Evolutionary conservation across 768 basidiomycete species (phyloP).

Genomic region (Sarcodon aspratus): DNA sequence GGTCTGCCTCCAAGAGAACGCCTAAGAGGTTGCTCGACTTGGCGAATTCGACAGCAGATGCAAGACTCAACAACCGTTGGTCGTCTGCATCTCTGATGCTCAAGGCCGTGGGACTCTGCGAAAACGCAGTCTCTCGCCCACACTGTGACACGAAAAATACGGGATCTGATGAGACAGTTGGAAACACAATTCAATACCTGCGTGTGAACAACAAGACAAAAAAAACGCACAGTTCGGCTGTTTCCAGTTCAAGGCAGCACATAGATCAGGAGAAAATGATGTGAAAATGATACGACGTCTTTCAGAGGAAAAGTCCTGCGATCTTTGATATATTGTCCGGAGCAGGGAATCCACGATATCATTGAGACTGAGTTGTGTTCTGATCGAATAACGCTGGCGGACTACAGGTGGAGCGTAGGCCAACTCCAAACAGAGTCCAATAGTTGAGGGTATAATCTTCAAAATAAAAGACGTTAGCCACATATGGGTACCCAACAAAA

Average conservation of each 20-base stretch:
- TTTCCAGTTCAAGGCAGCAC: constrained; percentile 94
- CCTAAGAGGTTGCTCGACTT: constrained; percentile 89
- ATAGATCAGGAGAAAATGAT: constrained; percentile 84
- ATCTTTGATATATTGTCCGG: constrained; percentile 67
- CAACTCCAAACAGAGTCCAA: constrained; percentile 79
- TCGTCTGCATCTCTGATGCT: constrained; percentile 32
- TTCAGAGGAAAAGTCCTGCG: constrained; percentile 36
- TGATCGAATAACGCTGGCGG: constrained; percentile 28
- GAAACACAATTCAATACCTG: not conserved
- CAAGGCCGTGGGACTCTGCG: constrained; percentile 27
- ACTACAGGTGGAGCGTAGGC: constrained; percentile 56
- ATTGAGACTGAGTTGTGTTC: constrained; percentile 62
- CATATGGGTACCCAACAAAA: constrained; percentile 4
- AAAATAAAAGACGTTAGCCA: constrained; percentile 1
- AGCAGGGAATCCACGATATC: constrained; percentile 76
- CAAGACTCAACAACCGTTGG: constrained; percentile 54
- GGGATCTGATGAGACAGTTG: constrained; percentile 47
- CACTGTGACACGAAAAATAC: constrained; percentile 92
- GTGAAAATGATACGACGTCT: constrained; percentile 84
- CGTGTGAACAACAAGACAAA: not conserved
- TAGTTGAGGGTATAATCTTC: constrained; percentile 43
- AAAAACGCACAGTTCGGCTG: constrained; percentile 84
- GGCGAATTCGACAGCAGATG: constrained; percentile 89
- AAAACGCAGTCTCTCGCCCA: constrained; percentile 39
- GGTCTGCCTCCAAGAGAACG: constrained; percentile 75